A percentile compares a stretch with the other conserved stretches of the same genome.
Conservation (phyloP, 371 early-diverging fungal species). For the Rhizopus stolonifer region DNA sequence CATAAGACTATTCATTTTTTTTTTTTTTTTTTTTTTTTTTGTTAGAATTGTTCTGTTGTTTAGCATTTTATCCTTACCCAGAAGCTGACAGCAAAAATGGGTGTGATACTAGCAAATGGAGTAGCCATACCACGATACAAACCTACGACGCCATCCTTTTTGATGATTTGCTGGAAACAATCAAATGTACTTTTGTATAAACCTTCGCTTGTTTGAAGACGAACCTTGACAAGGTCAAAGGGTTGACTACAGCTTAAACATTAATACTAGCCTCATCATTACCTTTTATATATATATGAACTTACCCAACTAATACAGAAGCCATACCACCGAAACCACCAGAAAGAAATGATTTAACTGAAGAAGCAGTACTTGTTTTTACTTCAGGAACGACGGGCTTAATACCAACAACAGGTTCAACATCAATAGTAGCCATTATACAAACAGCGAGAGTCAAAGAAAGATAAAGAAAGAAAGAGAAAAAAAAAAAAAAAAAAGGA, state of each 20-base stretch:
- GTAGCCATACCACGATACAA: slow-evolving; percentile 95
- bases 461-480: no score
- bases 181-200: slow-evolving; percentile 86
- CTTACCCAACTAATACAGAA: slow-evolving; percentile 69
- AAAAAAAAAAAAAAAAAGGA: no score
- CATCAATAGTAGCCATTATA: no score
- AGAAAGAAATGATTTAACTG: slow-evolving; percentile 89
- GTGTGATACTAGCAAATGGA: slow-evolving; percentile 90
- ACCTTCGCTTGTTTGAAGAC: slow-evolving; percentile 88
- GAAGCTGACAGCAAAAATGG: slow-evolving; percentile 94
- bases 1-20: slow-evolving; percentile 56
- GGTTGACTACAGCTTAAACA: slow-evolving; percentile 56
- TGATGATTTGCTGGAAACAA: slow-evolving; percentile 86
- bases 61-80: slow-evolving; percentile 59
- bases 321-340: slow-evolving; percentile 93
- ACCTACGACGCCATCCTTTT: slow-evolving; percentile 86
- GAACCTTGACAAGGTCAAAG: slow-evolving; percentile 88
- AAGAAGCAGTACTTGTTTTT: slow-evolving; percentile 33
- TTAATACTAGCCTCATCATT: no score
- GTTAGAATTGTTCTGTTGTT: neutral
- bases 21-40: no score
- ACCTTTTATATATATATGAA: no score
- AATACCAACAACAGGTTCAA: slow-evolving; percentile 7
- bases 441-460: no score
- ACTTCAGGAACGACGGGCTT: slow-evolving; percentile 10